Conservation (phyloP, 495 filamentous ascomycete species). For the Entonaema liquescens region DNA sequence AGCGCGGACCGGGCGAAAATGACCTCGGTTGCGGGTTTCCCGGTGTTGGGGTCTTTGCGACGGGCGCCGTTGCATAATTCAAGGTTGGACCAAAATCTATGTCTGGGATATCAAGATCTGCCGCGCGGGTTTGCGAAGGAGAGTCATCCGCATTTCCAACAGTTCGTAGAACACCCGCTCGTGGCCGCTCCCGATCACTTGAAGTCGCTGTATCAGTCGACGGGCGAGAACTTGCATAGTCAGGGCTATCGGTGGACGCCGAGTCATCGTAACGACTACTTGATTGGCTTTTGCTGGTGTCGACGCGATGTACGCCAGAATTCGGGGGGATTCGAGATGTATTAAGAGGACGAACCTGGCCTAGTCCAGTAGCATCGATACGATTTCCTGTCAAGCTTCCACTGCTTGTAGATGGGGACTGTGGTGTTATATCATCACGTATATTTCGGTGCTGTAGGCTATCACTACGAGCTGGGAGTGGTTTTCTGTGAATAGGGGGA, state of each 20-base stretch:
- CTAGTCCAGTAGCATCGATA: constrained; percentile 71
- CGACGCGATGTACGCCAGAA: constrained; percentile 38
- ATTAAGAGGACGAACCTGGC: constrained; percentile 51
- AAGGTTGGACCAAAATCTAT: constrained; percentile 91
- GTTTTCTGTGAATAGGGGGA: constrained; percentile 62
- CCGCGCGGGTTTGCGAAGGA: constrained; percentile 2
- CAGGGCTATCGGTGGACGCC: constrained; percentile 58
- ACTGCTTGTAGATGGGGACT: constrained; percentile 56
- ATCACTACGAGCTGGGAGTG: constrained; percentile 62
- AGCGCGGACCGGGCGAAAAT: constrained; percentile 53
- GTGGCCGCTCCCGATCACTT: constrained; percentile 65
- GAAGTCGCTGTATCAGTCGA: constrained; percentile 71
- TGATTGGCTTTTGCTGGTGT: constrained; percentile 49
- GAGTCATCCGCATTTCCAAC: constrained; percentile 68
- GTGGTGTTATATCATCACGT: constrained; percentile 40
- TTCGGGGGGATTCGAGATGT: constrained; percentile 25
- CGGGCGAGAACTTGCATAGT: constrained; percentile 75
- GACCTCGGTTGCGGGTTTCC: constrained; percentile 40
- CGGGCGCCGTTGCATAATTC: constrained; percentile 61
- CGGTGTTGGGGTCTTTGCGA: constrained; percentile 32
- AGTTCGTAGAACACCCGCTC: constrained; percentile 83
- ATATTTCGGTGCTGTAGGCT: constrained; percentile 48
- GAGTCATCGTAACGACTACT: constrained; percentile 59
- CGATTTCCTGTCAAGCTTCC: constrained; percentile 71
- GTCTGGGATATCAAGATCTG: constrained; percentile 66